Evolutionary conservation across 2,329 filamentous ascomycete species (phyloP), one percentile per base, ranked within the genome.

Genomic region (Hypoxylon sp.): DNA sequence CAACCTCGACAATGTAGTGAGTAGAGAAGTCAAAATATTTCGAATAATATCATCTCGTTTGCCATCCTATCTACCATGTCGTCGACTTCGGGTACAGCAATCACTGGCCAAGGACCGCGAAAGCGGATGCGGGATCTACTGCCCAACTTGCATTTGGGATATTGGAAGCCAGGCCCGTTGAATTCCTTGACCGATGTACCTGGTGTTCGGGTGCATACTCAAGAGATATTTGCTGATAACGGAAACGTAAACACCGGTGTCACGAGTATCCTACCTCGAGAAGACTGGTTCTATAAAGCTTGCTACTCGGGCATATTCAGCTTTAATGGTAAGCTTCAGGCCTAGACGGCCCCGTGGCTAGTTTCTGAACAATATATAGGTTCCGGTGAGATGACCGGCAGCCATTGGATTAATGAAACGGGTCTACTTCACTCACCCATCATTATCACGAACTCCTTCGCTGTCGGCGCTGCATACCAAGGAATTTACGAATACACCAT

Each of bases 321-420:
- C 63, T 88, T 90, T 78, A 90, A 90, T 68, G 87, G 37, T 41
- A 41, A 41, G 37, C 17, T 7, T 17, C n/a, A 19, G n/a, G 6
- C 7, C 37, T 41, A 41, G 4, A 41, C 19, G n/a, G 4, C n/a
- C 37, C 8, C 8, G 19, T 4, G 4, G 19, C 15, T 19, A 4
- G 8, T 41, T 4, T 7, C 37, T 41, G n/a, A 41, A 19, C 37
- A 41, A 41, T n/a, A n/a, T 41, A 6, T 10, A 41, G 37, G 87
- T 56, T 84, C 82, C 47, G 87, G 88, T 43, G 86, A 89, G 74
- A 79, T 89, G 78, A 89, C 87, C 0, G 86, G 87, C 2, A 79
- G 78, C 8, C 85, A 89, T 68, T 87, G 85, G 82, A 84, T 89
- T 62, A 80, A 86, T 15, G 87, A 90, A 72, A 86, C 85, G 0